Evolutionary conservation across 371 early-diverging fungal genomes (phyloP).

Genomic region (Catenaria anguillulae): DNA sequence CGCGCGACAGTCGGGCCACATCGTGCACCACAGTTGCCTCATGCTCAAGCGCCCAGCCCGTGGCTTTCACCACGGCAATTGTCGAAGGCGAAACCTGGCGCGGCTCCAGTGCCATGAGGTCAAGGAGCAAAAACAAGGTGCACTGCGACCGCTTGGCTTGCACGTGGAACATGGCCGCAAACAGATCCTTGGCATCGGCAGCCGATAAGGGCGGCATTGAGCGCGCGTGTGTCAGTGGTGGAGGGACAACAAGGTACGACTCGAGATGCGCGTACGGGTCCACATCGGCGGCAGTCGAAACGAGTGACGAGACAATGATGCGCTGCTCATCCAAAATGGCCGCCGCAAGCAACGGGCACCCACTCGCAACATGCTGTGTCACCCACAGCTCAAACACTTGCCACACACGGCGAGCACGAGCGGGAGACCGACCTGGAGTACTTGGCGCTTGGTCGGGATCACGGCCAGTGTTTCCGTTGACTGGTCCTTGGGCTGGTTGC

Average conservation of each 20-base stretch:
- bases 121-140: conserved; percentile 26
- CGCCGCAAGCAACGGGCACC: conserved; percentile 12
- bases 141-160: conserved; percentile 26
- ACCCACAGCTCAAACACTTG: conserved; percentile 35
- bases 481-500: neutral
- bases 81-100: conserved; percentile 7
- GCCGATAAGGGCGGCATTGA: neutral
- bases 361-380: conserved; percentile 27
- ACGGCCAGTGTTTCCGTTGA: neutral
- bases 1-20: conserved; percentile 19
- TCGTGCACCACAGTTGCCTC: conserved; percentile 28
- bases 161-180: conserved; percentile 7
- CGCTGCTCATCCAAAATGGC: conserved; percentile 26
- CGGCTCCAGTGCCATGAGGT: conserved; percentile 21
- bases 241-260: neutral
- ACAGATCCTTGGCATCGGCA: conserved; percentile 7
- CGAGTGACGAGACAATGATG: conserved; percentile 19
- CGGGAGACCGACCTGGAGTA: conserved; percentile 27
- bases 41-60: conserved; percentile 15
- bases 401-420: conserved; percentile 30
- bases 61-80: neutral
- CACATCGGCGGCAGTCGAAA: conserved; percentile 9
- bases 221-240: no score
- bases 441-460: conserved; percentile 5
- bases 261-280: neutral